Evolutionary conservation across 129 eudicot genomes (phyloP), one percentile per base, ranked within the genome.

Genomic region (Flaveria bidentis): DNA sequence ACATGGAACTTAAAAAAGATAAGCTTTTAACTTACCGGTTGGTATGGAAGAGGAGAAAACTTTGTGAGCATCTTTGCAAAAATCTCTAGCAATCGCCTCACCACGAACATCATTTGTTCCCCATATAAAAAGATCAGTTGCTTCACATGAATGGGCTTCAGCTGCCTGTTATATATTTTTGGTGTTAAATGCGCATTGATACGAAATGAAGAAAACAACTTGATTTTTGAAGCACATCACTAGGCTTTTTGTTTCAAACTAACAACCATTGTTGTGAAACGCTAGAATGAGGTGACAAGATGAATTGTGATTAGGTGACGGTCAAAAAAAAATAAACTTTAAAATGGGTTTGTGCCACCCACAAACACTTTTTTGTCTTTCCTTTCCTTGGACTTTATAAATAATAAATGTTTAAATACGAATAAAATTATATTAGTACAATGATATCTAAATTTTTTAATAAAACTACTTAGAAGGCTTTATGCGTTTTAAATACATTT

Each of bases 131-230:
- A 87, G 67, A n/a, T 80, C 88, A 11, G 45, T 67, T 67, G 53
- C 75, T 69, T 76, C 90, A 64, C 65, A 75, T 39, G 88, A 80
- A 55, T 82, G 75, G 7, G 82, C 72, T 46, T 93, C 91, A 15
- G 98, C 88, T 57, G 97, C 98, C 98, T 90, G 77, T 68, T 50
- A 56, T 57, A 51, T 41, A 33, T 9, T n/a, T 23, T 55, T 55
- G 26, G 61, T 55, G 18, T n/a, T 17, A 55, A 5, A n/a, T n/a
- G 61, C 3, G 1, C 7, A 1, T 17, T 18, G 10, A 55, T 18
- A 36, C 6, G 51, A 76, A 22, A 16, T 62, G 41, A 36, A 36
- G 3, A 39, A 17, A 49, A n/a, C 23, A 0, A 55, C 12, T 73
- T 17, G 23, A 61, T 46, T 14, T 52, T 74, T 58, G 45, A 60